A percentile compares a stretch with the other conserved stretches of the same genome.
Conservation (phyloP, 2,329 filamentous ascomycete genomes). For the Nothophoma quercina region DNA sequence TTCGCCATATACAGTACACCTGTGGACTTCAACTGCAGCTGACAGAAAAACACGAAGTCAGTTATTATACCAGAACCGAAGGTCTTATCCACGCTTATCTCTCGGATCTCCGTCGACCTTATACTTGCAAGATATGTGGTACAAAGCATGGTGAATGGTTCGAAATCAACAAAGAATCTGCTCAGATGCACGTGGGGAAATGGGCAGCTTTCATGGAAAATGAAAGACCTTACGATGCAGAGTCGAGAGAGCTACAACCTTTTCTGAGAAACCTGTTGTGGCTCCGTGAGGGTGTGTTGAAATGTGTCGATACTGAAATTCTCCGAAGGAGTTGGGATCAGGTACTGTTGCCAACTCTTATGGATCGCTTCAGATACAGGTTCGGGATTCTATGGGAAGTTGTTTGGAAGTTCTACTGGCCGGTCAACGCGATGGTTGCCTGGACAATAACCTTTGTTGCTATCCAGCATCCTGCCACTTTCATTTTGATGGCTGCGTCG, state of each 20-base stretch:
- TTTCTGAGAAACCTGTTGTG: neutral
- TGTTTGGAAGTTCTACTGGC: constrained; percentile 1
- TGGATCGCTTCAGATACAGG: neutral
- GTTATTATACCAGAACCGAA: neutral
- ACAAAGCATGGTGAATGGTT: constrained; percentile 7
- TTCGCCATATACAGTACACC: neutral
- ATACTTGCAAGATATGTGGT: neutral
- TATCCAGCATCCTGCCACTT: neutral
- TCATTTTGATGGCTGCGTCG: neutral
- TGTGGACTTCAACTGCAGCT: neutral
- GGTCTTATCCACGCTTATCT: constrained; percentile 1
- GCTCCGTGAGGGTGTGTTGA: neutral
- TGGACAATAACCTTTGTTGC: constrained; percentile 1
- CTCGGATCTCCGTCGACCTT: neutral
- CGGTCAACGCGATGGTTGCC: neutral
- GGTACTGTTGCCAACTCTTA: neutral
- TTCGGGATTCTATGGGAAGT: neutral
- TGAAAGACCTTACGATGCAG: neutral
- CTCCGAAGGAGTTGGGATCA: neutral
- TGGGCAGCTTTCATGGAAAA: constrained; percentile 1
- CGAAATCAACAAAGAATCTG: neutral
- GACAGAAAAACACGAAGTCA: neutral
- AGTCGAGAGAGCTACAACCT: neutral
- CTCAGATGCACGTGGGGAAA: neutral
- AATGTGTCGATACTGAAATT: neutral